Conservation (phyloP, 305 asterid species). For the Plantago coronopus region DNA sequence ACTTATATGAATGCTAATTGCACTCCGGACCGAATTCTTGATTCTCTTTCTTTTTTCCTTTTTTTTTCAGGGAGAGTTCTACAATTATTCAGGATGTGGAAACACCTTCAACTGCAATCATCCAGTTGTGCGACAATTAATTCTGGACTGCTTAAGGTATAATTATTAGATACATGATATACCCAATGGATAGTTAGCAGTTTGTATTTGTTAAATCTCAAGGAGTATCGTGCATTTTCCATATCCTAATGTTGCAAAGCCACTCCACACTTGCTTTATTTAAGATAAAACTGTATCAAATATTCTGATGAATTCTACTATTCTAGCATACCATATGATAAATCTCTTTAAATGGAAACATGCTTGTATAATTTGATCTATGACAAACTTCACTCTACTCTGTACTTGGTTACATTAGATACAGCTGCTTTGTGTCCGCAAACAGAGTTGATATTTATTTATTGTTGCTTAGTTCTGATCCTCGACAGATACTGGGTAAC, state of each 20-base stretch:
- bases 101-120: conserved; percentile 98
- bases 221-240: too few species aligned
- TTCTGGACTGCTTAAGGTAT: conserved; percentile 89
- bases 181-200: neutral
- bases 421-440: conserved; percentile 16
- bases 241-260: too few species aligned
- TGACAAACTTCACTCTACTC: conserved; percentile 9
- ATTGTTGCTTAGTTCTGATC: conserved; percentile 39
- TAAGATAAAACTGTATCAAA: too few species aligned
- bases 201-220: neutral
- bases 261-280: too few species aligned
- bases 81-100: conserved; percentile 99
- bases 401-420: conserved; percentile 16
- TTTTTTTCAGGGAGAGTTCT: conserved; percentile 76
- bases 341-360: too few species aligned
- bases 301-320: too few species aligned
- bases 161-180: conserved; percentile 16
- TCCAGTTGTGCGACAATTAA: conserved; percentile 83
- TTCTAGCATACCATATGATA: too few species aligned
- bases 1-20: conserved; percentile 11
- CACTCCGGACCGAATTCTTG: neutral
- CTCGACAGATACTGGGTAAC: conserved; percentile 88
- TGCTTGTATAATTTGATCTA: too few species aligned
- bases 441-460: conserved; percentile 30
- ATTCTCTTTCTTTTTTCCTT: conserved; percentile 15